phyloP scores from a whole-genome alignment of 441 rosid genomes.

The Adansonia madagascariensis region DNA sequence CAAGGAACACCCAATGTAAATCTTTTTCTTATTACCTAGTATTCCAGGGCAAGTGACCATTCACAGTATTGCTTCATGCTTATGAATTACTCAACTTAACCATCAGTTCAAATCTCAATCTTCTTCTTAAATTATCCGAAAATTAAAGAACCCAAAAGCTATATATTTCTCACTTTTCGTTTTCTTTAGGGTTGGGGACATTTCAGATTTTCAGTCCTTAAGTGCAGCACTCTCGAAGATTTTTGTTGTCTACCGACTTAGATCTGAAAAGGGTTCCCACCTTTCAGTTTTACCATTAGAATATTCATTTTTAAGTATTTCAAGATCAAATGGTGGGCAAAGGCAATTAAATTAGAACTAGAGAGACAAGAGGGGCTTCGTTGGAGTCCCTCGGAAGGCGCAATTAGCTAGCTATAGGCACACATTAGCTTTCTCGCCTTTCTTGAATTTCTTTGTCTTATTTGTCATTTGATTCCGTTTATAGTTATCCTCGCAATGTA shows the following conservation, averaged over 20 bases:
- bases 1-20: neutral
- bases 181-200: neutral
- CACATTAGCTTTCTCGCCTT: constrained; percentile 19
- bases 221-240: constrained; percentile 7
- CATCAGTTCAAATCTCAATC: neutral
- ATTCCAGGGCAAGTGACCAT: neutral
- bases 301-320: constrained; percentile 24
- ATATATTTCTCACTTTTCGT: neutral
- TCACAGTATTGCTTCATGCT: neutral
- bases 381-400: constrained; percentile 28
- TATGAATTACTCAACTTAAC: neutral
- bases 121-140: neutral
- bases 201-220: constrained; percentile 16
- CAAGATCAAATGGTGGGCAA: constrained; percentile 33
- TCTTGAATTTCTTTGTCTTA: constrained; percentile 9
- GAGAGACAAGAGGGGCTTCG: neutral
- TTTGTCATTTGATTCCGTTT: neutral
- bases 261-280: constrained; percentile 33
- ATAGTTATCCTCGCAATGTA: neutral
- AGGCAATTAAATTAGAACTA: constrained; percentile 37
- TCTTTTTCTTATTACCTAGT: neutral
- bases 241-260: constrained; percentile 16
- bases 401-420: constrained; percentile 1
- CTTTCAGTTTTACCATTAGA: constrained; percentile 31
- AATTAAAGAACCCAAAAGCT: neutral